These are phyloP conservation scores for Prasinococcaceae sp. DNA, from an alignment of 139 green algal genomes.

Conservation along the genomic window DNA sequence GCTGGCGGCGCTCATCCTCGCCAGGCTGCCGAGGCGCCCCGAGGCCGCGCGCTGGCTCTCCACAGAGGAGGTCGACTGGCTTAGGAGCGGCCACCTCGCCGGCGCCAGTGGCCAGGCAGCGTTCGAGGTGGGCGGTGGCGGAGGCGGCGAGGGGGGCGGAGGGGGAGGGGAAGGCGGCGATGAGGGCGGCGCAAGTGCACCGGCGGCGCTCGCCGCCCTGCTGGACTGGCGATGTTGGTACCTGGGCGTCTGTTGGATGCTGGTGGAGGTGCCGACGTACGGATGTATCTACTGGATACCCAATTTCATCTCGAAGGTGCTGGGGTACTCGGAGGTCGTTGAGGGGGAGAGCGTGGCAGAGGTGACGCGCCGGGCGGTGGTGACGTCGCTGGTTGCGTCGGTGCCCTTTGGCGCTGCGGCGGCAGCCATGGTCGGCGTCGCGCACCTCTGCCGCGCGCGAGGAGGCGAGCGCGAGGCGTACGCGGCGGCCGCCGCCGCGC, in stretches of 20 bases:
- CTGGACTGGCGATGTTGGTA: not conserved
- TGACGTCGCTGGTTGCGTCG: not conserved
- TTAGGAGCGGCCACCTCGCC: too few relatives aligned
- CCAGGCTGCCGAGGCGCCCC: not conserved
- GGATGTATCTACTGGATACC: not conserved
- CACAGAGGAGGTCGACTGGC: not conserved
- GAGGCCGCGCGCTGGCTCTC: not conserved
- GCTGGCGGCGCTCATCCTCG: not conserved
- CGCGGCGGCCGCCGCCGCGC: too few relatives aligned
- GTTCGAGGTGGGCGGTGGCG: not conserved
- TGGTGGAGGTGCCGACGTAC: not conserved
- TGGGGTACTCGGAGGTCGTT: not conserved
- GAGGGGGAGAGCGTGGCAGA: not conserved
- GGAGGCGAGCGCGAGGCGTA: not conserved
- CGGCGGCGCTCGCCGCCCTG: not conserved
- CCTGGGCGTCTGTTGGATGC: not conserved
- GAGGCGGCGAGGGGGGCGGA: too few relatives aligned
- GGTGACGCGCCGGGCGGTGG: not conserved
- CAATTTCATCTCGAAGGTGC: not conserved
- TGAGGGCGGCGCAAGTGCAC: not conserved
- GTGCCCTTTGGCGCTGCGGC: not conserved
- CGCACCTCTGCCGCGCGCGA: not conserved
- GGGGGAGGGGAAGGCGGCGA: too few relatives aligned
- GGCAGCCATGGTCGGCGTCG: not conserved
- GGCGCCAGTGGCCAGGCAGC: too few relatives aligned